phyloP scores from a whole-genome alignment of 176 grass and related monocot species.

The Oryza punctata region DNA sequence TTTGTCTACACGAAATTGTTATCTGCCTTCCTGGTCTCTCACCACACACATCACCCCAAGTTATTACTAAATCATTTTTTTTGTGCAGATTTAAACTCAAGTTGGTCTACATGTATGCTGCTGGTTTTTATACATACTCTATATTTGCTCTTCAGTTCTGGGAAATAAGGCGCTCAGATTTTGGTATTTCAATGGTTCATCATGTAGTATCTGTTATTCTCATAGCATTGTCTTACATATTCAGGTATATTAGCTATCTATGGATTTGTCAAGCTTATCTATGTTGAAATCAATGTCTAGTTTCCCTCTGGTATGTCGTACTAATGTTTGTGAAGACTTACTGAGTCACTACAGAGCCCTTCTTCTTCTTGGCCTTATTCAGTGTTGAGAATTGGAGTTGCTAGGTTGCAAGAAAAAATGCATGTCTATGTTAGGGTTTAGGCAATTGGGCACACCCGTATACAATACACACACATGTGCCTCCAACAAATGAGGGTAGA shows the following conservation, averaged over 20 bases:
- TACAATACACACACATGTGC: not conserved
- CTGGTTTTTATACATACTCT: constrained; percentile 85
- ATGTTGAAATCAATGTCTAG: not conserved
- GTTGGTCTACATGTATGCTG: constrained; percentile 78
- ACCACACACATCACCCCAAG: not conserved
- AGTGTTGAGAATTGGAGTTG: constrained; percentile 6
- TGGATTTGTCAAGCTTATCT: constrained; percentile 4
- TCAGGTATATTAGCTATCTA: constrained; percentile 54
- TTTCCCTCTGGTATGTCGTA: not conserved
- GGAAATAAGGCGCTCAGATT: constrained; percentile 84
- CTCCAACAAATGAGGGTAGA: not conserved
- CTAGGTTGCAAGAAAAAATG: constrained; percentile 12
- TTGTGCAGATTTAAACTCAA: constrained; percentile 66
- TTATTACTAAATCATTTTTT: constrained; percentile 9
- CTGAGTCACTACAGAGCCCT: not conserved
- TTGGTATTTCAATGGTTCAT: constrained; percentile 78
- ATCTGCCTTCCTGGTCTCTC: not conserved
- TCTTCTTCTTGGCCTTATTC: not conserved
- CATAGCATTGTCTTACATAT: constrained; percentile 81
- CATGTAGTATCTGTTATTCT: constrained; percentile 66
- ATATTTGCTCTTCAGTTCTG: constrained; percentile 85
- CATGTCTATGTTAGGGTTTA: constrained; percentile 17
- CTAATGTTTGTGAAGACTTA: not conserved
- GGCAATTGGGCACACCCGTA: not conserved
- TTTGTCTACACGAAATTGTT: constrained; percentile 9